Evolutionary conservation across 2,329 filamentous ascomycete genomes (phyloP).

Genomic region (Ophiocordyceps robertsii): DNA sequence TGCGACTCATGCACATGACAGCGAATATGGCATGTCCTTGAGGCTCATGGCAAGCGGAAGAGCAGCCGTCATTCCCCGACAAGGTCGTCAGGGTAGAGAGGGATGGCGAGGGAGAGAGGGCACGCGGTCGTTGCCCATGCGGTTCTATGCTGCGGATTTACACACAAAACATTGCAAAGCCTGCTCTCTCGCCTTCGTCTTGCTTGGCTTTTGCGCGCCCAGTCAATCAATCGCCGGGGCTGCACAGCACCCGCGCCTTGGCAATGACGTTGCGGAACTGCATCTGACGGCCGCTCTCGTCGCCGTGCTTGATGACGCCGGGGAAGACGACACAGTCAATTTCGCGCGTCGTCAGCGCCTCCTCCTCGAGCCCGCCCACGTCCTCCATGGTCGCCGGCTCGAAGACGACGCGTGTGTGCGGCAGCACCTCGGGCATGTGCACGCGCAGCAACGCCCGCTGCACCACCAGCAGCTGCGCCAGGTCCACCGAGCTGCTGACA

Average conservation of each 20-base stretch:
- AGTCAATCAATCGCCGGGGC: slow-evolving; percentile 21
- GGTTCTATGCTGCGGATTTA: neutral
- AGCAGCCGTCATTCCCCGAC: too few species aligned
- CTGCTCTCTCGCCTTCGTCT: neutral
- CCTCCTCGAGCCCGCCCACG: slow-evolving; percentile 48
- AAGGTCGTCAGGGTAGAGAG: too few species aligned
- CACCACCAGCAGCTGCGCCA: slow-evolving; percentile 40
- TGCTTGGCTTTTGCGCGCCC: neutral
- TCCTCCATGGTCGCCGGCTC: slow-evolving; percentile 51
- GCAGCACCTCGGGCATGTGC: slow-evolving; percentile 37
- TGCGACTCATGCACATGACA: too few species aligned
- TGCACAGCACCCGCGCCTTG: slow-evolving; percentile 53
- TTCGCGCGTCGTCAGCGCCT: slow-evolving; percentile 34
- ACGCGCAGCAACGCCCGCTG: slow-evolving; percentile 46
- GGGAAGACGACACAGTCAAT: slow-evolving; percentile 52
- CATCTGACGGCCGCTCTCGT: slow-evolving; percentile 48
- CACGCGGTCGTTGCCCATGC: too few species aligned
- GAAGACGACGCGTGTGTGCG: slow-evolving; percentile 42
- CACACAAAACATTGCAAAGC: neutral
- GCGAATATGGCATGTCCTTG: too few species aligned
- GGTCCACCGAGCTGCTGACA: slow-evolving; percentile 37
- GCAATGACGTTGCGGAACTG: slow-evolving; percentile 50
- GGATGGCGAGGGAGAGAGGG: too few species aligned
- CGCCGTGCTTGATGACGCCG: slow-evolving; percentile 48
- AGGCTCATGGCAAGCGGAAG: too few species aligned